Conservation (phyloP, 2,329 filamentous ascomycete species). For the Penicillium oxalicum region DNA sequence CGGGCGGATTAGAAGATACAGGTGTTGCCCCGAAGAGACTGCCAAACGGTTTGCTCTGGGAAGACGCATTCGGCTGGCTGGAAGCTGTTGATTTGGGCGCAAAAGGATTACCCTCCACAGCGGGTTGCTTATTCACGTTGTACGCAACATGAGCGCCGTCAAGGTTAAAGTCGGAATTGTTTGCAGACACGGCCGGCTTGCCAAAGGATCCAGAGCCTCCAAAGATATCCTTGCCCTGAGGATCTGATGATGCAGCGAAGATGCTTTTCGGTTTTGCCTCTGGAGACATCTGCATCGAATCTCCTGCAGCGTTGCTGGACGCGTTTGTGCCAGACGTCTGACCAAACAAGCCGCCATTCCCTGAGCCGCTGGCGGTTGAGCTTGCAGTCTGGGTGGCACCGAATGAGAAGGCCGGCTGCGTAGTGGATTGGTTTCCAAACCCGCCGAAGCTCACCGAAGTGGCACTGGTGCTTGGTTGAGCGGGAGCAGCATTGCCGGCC, state of each 20-base stretch:
- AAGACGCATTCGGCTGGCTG: not conserved
- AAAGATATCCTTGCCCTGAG: constrained; percentile 11
- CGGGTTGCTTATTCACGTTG: not conserved
- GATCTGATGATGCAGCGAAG: not conserved
- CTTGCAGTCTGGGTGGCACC: constrained; percentile 12
- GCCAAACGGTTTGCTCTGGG: not conserved
- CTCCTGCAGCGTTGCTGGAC: constrained; percentile 8
- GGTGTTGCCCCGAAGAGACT: no score
- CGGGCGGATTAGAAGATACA: no score
- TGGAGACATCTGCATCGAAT: constrained; percentile 22
- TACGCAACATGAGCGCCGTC: no score
- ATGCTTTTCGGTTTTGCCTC: constrained; percentile 15
- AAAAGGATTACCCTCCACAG: not conserved
- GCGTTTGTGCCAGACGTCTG: constrained; percentile 9
- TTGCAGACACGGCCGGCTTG: constrained; percentile 6
- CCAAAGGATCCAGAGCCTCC: constrained; percentile 7
- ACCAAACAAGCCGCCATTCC: constrained; percentile 11
- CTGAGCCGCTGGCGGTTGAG: constrained; percentile 6
- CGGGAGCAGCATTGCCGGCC: constrained; percentile 5
- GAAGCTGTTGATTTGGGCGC: not conserved
- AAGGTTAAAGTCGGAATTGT: constrained; percentile 1
- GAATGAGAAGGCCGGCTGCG: constrained; percentile 12
- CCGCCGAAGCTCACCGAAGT: constrained; percentile 9
- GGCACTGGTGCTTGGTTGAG: constrained; percentile 3
- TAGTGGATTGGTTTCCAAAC: constrained; percentile 8